Base-by-base conservation (phyloP, 352 stramenopile species). In the Pythium vanterpoolii region DNA sequence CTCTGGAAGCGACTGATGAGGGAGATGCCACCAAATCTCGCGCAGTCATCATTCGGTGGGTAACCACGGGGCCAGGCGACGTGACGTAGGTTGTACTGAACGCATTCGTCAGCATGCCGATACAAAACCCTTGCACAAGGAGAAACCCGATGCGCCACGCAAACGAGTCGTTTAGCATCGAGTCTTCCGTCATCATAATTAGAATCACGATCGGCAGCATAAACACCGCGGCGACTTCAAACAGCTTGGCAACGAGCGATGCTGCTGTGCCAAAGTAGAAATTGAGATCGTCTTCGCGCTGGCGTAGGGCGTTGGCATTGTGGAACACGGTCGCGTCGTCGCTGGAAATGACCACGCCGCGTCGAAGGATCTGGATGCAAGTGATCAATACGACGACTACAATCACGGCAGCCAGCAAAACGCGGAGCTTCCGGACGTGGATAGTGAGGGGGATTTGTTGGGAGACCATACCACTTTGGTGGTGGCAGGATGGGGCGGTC, bases 61-160 rank as follows among this genome's bases (percentile, higher is more conserved):
- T 27, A n/a, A 59, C 44, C 7, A 24, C 14, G 5, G 46, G 31
- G 2, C 31, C 42, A 3, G 24, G 3, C 5, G 43, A 23, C 38
- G 72, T 69, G 10, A 84, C 76, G 42, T 81, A 80, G 18, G 82
- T 62, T 1, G 69, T 84, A 26, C 63, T 79, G 31, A 86, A 77
- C 1, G 71, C 67, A 11, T 73, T 77, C 1, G 72, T 81, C 19
- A 86, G 68, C 42, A 79, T 40, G 43, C 68, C 54, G 14, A 63
- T 54, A 7, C 78, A 64, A 7, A 49, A 14, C 16, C 50, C 60
- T 43, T 84, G 65, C 0, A 51, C 26, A 36, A 64, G 36, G 16
- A 79, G 50, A n/a, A 73, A 34, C 16, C 68, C 39, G 1, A 64
- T 24, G 27, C 46, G 62, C 74, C 72, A 86, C 19, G 27, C 43